A percentile compares a stretch with the other conserved stretches of the same genome.
Evolutionary conservation across 2,329 filamentous ascomycete genomes (phyloP).

Genomic region (Gliomastix tumulicola): DNA sequence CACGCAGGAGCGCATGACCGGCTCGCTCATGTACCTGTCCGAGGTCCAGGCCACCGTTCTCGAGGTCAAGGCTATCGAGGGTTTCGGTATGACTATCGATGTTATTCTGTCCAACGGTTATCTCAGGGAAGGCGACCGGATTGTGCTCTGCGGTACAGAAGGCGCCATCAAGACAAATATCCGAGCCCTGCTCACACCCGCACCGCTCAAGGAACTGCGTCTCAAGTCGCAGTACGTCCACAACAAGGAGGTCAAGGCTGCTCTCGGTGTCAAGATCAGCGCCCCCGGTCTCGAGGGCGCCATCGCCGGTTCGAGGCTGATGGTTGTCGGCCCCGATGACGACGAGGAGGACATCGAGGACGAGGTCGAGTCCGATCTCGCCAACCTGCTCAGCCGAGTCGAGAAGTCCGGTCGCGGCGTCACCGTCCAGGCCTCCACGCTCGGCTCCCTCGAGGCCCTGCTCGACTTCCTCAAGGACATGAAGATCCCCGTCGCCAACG

Average conservation of each 20-base stretch:
- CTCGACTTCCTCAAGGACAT: conserved; percentile 92
- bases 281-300: conserved; percentile 92
- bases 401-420: conserved; percentile 91
- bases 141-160: conserved; percentile 94
- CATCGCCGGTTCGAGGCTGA: conserved; percentile 89
- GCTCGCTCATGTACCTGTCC: conserved; percentile 94
- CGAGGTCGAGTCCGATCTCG: conserved; percentile 92
- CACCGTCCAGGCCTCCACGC: conserved; percentile 92
- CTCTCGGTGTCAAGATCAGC: conserved; percentile 97
- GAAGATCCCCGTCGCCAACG: conserved; percentile 97
- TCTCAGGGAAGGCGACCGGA: conserved; percentile 85
- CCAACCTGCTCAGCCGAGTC: conserved; percentile 83
- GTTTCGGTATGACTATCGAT: conserved; percentile 97
- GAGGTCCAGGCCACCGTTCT: conserved; percentile 97
- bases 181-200: conserved; percentile 86
- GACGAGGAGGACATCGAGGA: conserved; percentile 96
- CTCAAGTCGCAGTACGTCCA: conserved; percentile 96
- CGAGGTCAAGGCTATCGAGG: conserved; percentile 98
- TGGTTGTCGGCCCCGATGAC: conserved; percentile 90
- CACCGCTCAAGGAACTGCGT: conserved; percentile 86
- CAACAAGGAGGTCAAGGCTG: conserved; percentile 98
- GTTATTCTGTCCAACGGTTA: conserved; percentile 96
- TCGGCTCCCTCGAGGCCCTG: conserved; percentile 91
- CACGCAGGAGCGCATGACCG: conserved; percentile 96
- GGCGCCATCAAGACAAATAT: conserved; percentile 94